These are phyloP conservation scores for Silene uniflora DNA, from an alignment of 148 eudicot genomes.

Conservation along the genomic window DNA sequence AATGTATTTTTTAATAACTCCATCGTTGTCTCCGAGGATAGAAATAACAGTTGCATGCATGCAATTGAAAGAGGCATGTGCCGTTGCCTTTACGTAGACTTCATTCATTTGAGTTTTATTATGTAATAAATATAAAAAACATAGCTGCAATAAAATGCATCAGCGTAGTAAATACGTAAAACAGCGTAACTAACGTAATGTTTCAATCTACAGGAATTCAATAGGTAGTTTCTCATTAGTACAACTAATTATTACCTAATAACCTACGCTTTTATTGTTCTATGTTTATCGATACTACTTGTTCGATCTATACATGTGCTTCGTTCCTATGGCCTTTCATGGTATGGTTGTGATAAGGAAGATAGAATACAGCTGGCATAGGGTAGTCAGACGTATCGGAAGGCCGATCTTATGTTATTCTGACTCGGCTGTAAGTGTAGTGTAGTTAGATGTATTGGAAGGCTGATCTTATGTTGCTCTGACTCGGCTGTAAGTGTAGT, in stretches of 20 bases:
- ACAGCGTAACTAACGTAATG: background rate
- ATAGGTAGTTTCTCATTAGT: background rate
- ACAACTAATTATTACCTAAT: background rate
- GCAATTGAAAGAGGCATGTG: conserved; percentile 17
- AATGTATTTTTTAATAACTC: too few relatives aligned
- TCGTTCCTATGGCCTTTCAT: too few relatives aligned
- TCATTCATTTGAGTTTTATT: background rate
- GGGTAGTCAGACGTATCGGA: too few relatives aligned
- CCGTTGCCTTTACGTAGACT: conserved; percentile 28
- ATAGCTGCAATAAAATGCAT: background rate
- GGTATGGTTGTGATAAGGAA: too few relatives aligned
- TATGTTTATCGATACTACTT: too few relatives aligned
- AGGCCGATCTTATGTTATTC: too few relatives aligned
- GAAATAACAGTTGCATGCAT: conserved; percentile 18
- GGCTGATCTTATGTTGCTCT: too few relatives aligned
- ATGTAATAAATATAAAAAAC: background rate
- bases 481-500: too few relatives aligned
- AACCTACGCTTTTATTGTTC: background rate
- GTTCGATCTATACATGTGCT: too few relatives aligned
- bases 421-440: too few relatives aligned
- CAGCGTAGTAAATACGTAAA: conserved; percentile 8
- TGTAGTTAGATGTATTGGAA: too few relatives aligned
- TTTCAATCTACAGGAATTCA: background rate
- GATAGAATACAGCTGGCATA: too few relatives aligned
- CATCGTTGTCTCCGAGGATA: background rate